Conservation (phyloP, 2,329 filamentous ascomycete species). For the Pleurostoma richardsiae region DNA sequence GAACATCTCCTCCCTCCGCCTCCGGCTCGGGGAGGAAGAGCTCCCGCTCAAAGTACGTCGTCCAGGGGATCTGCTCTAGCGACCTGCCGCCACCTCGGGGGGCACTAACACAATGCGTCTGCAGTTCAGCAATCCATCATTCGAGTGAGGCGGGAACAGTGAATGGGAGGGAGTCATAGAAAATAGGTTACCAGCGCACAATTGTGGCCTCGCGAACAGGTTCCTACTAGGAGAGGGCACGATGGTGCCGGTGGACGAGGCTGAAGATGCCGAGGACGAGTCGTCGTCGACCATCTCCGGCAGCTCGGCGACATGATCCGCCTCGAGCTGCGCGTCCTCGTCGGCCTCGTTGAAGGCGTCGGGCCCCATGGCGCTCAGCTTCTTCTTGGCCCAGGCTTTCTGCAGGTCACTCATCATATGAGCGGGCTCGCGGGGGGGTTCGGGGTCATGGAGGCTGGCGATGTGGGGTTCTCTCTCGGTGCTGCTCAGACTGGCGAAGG, state of each 20-base stretch:
- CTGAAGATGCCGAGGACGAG: conserved; percentile 75
- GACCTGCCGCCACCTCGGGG: conserved; percentile 41
- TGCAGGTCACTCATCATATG: conserved; percentile 73
- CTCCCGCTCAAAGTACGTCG: conserved; percentile 85
- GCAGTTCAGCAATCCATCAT: too few species aligned
- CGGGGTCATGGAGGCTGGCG: too few species aligned
- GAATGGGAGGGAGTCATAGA: conserved; percentile 7
- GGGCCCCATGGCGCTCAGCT: conserved; percentile 54
- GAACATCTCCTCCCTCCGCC: conserved; percentile 25
- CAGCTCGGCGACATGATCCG: conserved; percentile 34
- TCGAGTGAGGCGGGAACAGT: neutral
- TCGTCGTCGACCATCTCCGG: conserved; percentile 54
- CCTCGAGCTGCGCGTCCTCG: conserved; percentile 34
- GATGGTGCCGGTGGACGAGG: conserved; percentile 89
- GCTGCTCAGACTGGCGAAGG: too few species aligned
- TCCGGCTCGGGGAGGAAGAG: conserved; percentile 58
- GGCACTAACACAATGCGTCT: conserved; percentile 26
- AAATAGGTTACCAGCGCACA: conserved; percentile 45
- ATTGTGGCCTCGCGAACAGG: conserved; percentile 62
- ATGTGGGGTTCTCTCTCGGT: too few species aligned
- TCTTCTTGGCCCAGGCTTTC: conserved; percentile 72
- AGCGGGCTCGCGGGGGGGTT: neutral
- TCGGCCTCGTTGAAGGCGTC: conserved; percentile 47
- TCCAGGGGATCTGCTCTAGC: conserved; percentile 72
- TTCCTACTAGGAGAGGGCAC: conserved; percentile 71